Percentiles rank a stretch among this genome's conserved stretches.
Evolutionary conservation across 1,284 basidiomycete genomes (phyloP).

Genomic region (Heterobasidion parviporum): DNA sequence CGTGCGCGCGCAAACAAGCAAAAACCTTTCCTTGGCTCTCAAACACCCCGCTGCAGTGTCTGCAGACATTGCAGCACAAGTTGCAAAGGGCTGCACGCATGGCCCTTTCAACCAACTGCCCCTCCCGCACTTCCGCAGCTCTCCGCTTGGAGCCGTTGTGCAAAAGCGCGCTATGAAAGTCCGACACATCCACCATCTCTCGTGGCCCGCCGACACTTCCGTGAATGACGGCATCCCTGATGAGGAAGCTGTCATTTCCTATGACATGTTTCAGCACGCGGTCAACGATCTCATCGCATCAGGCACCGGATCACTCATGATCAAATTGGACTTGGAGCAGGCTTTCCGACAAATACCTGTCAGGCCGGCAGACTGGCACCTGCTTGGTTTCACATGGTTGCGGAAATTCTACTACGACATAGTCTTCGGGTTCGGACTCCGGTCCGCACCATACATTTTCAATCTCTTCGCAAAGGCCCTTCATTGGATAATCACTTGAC

Average conservation of each 20-base stretch:
- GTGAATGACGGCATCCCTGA: not conserved
- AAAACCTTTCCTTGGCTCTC: not conserved
- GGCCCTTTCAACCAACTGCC: not conserved
- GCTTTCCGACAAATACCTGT: too few relatives aligned
- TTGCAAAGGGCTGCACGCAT: not conserved
- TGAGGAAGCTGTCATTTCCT: not conserved
- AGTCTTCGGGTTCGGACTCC: too few relatives aligned
- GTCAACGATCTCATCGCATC: too few relatives aligned
- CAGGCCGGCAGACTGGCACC: too few relatives aligned
- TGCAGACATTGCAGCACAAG: not conserved
- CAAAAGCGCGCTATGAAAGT: not conserved
- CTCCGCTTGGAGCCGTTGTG: not conserved
- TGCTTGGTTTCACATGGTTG: too few relatives aligned
- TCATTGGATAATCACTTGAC: too few relatives aligned
- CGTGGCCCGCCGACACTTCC: not conserved
- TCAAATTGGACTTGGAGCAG: too few relatives aligned
- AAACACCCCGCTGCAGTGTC: not conserved
- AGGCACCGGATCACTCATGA: too few relatives aligned
- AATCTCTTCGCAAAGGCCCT: too few relatives aligned
- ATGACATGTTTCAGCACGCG: not conserved
- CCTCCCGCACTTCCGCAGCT: not conserved
- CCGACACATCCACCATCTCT: not conserved
- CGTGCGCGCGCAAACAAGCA: not conserved
- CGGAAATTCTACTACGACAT: too few relatives aligned
- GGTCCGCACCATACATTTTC: too few relatives aligned